Percentiles rank a stretch among this genome's conserved stretches.
phyloP scores from a whole-genome alignment of 768 basidiomycete genomes.

The Termitomyces sp. region DNA sequence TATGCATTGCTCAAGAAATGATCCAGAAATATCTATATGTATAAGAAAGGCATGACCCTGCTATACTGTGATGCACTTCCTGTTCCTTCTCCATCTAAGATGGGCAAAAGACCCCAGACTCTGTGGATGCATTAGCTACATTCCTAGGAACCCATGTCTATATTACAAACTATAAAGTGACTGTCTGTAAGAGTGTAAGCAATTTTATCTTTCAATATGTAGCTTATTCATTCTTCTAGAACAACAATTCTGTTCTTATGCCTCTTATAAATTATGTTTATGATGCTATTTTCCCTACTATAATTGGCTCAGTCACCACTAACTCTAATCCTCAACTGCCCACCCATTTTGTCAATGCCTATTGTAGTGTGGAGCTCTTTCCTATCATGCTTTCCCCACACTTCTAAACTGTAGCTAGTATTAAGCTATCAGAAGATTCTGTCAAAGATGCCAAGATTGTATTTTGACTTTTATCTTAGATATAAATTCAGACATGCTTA shows the following conservation, averaged over 20 bases:
- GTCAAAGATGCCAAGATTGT: conserved; percentile 68
- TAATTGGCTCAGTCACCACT: conserved; percentile 9
- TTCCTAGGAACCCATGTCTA: conserved; percentile 62
- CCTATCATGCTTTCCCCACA: conserved; percentile 73
- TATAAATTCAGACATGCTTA: no score
- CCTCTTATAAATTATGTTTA: conserved; percentile 82
- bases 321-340: conserved; percentile 22
- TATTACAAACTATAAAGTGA: conserved; percentile 75
- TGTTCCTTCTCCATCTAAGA: conserved; percentile 17
- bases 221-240: conserved; percentile 94
- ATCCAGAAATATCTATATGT: conserved; percentile 67
- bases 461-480: no score
- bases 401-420: conserved; percentile 78
- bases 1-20: conserved; percentile 3
- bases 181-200: conserved; percentile 82
- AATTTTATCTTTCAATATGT: conserved; percentile 77
- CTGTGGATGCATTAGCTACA: conserved; percentile 29
- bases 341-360: conserved; percentile 92
- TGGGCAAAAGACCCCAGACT: conserved; percentile 16
- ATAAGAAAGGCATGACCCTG: conserved; percentile 85
- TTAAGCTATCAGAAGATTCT: conserved; percentile 74
- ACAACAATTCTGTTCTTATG: conserved; percentile 89
- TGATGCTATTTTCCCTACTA: conserved; percentile 53
- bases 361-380: conserved; percentile 89
- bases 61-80: conserved; percentile 77